phyloP scores from a whole-genome alignment of 2,329 filamentous ascomycete genomes.

The Aspergillus brunneoviolaceus region DNA sequence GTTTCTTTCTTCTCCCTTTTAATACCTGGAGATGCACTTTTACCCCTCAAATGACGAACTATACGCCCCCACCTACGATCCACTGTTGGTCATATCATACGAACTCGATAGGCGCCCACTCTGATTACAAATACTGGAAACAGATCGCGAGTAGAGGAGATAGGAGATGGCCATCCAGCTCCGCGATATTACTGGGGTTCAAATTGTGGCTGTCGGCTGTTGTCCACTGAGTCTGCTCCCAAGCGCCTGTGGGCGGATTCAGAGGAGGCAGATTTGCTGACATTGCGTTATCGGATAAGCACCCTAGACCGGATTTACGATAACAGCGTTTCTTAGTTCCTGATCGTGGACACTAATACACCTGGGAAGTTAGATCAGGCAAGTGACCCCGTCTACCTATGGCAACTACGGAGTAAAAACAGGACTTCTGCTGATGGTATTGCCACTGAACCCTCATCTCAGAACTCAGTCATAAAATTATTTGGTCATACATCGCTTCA shows the following conservation, averaged over 20 bases:
- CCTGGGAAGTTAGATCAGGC: neutral
- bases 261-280: neutral
- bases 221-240: neutral
- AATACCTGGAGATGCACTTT: neutral
- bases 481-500: too few relatives aligned
- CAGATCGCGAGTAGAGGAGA: neutral
- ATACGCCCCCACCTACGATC: conserved; percentile 9
- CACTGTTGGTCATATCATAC: conserved; percentile 12
- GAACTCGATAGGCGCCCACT: conserved; percentile 11
- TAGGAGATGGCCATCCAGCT: too few relatives aligned
- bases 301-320: neutral
- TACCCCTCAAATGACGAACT: conserved; percentile 10
- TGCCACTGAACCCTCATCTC: too few relatives aligned
- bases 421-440: too few relatives aligned
- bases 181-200: too few relatives aligned
- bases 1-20: neutral
- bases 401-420: too few relatives aligned
- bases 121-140: conserved; percentile 1
- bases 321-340: neutral
- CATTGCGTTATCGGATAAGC: neutral
- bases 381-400: neutral
- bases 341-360: too few relatives aligned
- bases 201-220: too few relatives aligned
- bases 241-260: neutral
- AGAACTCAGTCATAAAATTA: too few relatives aligned